A percentile compares a stretch with the other conserved stretches of the same genome.
Evolutionary conservation across 2,329 filamentous ascomycete species (phyloP).

Genomic region (Xylaria hypoxylon): DNA sequence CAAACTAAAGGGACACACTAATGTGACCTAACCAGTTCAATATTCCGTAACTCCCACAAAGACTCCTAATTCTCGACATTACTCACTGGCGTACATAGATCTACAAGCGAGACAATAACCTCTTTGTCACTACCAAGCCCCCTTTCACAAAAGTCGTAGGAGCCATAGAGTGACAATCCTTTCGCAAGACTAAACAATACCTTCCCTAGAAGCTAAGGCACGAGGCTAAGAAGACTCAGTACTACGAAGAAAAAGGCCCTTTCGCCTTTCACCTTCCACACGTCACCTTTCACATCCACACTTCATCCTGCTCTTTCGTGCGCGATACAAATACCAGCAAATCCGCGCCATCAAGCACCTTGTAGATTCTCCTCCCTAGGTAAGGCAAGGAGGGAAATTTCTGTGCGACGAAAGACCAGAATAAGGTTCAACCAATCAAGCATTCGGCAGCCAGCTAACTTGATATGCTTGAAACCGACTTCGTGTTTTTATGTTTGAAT

Average conservation of each 20-base stretch:
- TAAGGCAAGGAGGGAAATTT: conserved; percentile 4
- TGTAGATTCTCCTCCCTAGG: not conserved
- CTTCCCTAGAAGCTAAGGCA: not conserved
- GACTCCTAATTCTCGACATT: not conserved
- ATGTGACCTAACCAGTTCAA: not conserved
- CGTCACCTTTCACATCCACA: not conserved
- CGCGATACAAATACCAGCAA: not conserved
- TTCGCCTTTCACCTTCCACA: not conserved
- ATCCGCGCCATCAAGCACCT: not conserved
- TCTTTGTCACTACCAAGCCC: not conserved
- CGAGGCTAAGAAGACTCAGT: not conserved
- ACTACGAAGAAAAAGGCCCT: not conserved
- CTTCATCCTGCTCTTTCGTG: not conserved
- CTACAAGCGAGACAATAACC: not conserved
- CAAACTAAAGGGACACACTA: not conserved
- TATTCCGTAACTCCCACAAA: not conserved
- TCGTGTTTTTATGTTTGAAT: not conserved
- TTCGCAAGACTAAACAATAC: not conserved
- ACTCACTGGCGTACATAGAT: not conserved
- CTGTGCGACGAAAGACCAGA: not conserved
- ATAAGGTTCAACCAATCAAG: not conserved
- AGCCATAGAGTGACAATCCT: not conserved
- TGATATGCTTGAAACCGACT: not conserved
- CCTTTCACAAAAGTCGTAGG: not conserved
- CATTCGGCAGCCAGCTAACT: not conserved